These are phyloP conservation scores for Naematelia encephala DNA, from an alignment of 768 basidiomycete genomes.

Conservation along the genomic window DNA sequence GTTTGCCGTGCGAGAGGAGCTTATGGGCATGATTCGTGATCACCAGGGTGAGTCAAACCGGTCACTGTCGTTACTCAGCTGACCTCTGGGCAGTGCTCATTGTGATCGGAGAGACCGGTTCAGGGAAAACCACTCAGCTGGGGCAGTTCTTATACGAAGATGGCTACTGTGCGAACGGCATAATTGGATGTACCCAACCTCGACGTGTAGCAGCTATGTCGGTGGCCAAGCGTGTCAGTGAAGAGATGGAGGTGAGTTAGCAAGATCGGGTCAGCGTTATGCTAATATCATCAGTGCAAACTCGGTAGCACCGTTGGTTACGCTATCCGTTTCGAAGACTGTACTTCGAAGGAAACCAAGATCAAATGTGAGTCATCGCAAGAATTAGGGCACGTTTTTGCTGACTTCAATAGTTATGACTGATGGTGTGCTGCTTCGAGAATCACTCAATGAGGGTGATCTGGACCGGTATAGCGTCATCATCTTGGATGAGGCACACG, in stretches of 20 bases:
- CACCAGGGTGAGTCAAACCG: conserved; percentile 70
- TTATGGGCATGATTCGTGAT: conserved; percentile 81
- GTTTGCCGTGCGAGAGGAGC: conserved; percentile 91
- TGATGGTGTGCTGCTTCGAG: conserved; percentile 95
- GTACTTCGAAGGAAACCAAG: conserved; percentile 86
- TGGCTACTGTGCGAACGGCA: conserved; percentile 82
- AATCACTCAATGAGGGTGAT: conserved; percentile 98
- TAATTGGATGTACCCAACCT: conserved; percentile 96
- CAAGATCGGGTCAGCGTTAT: conserved; percentile 1
- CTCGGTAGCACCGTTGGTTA: conserved; percentile 90
- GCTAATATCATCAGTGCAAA: conserved; percentile 61
- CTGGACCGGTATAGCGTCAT: conserved; percentile 94
- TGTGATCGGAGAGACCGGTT: conserved; percentile 99
- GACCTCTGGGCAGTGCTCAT: conserved; percentile 67
- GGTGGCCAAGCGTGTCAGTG: conserved; percentile 98
- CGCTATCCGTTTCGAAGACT: conserved; percentile 97
- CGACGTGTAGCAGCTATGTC: conserved; percentile 99
- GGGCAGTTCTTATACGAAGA: conserved; percentile 96
- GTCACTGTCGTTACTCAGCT: background rate
- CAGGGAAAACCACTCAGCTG: conserved; percentile 96
- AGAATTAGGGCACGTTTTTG: conserved; percentile 2
- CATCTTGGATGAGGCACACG: conserved; percentile 98
- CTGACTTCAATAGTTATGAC: conserved; percentile 79
- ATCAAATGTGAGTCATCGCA: conserved; percentile 79
- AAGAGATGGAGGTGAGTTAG: conserved; percentile 89